Evolutionary conservation across 495 filamentous ascomycete genomes (phyloP).

Genomic region (Lophium mytilinum): DNA sequence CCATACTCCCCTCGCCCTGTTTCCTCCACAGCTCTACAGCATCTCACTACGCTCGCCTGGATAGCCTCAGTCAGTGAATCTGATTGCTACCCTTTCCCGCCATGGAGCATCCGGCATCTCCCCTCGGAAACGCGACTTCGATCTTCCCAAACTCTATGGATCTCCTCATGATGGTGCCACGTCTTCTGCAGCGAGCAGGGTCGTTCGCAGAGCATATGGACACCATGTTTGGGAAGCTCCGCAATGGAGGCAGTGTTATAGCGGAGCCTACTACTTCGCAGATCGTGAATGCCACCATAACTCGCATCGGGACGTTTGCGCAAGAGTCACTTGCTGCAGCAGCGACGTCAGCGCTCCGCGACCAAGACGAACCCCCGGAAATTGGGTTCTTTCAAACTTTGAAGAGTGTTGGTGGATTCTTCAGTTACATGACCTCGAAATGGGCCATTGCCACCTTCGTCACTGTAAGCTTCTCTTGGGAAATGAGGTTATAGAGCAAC

Average conservation of each 20-base stretch:
- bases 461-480: conserved; percentile 44
- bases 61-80: too few species aligned
- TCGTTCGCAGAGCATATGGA: conserved; percentile 54
- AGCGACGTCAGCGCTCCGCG: conserved; percentile 15
- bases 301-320: conserved; percentile 22
- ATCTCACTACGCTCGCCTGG: too few species aligned
- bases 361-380: conserved; percentile 4
- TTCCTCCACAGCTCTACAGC: too few species aligned
- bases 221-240: conserved; percentile 40
- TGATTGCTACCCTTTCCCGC: too few species aligned
- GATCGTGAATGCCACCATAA: conserved; percentile 29
- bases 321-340: conserved; percentile 34
- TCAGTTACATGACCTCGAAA: conserved; percentile 84
- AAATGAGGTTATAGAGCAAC: not conserved
- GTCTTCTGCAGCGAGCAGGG: conserved; percentile 56
- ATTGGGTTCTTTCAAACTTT: conserved; percentile 33
- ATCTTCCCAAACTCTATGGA: conserved; percentile 29
- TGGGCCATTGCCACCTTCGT: conserved; percentile 86
- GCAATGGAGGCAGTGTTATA: conserved; percentile 51
- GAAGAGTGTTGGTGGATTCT: conserved; percentile 71
- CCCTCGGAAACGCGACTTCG: too few species aligned
- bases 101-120: too few species aligned
- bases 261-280: conserved; percentile 43
- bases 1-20: too few species aligned
- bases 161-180: conserved; percentile 51